Conservation (phyloP, 768 basidiomycete genomes). For the Nidularia pulvinata region DNA sequence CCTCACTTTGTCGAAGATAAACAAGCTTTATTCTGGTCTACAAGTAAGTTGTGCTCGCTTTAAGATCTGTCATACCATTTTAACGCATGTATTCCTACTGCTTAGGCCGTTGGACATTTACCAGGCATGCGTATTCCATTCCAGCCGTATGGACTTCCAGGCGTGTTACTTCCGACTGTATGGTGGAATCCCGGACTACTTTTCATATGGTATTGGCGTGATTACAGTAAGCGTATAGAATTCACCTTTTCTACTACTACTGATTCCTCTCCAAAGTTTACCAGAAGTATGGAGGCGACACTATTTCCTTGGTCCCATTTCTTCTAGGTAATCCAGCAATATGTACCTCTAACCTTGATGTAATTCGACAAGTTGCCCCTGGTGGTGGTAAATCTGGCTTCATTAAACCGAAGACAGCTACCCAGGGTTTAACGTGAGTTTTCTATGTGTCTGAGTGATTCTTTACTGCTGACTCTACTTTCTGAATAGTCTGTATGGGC, state of each 20-base stretch:
- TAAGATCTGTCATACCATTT: background rate
- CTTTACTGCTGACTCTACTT: too few relatives aligned
- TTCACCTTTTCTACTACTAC: constrained; percentile 1
- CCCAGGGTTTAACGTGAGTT: constrained; percentile 9
- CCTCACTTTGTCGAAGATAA: background rate
- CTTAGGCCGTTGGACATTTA: constrained; percentile 14
- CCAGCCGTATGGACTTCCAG: constrained; percentile 21
- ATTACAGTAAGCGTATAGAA: constrained; percentile 10
- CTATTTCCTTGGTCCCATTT: constrained; percentile 16
- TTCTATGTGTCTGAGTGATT: too few relatives aligned
- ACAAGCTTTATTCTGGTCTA: background rate
- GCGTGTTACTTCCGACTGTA: constrained; percentile 17
- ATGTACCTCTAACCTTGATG: constrained; percentile 22
- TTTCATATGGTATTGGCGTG: constrained; percentile 20
- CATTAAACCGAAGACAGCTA: constrained; percentile 16
- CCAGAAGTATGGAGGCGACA: constrained; percentile 11
- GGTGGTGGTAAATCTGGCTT: constrained; percentile 15
- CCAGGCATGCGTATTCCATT: constrained; percentile 22
- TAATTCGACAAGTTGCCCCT: constrained; percentile 18
- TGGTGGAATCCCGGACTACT: constrained; percentile 22
- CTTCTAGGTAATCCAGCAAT: constrained; percentile 13
- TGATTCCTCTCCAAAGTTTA: background rate
- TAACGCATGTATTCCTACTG: background rate
- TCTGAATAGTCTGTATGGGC: constrained; percentile 17
- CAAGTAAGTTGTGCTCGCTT: background rate